These are phyloP conservation scores for Talaromyces rugulosus DNA, from an alignment of 2,329 filamentous ascomycete genomes.

Conservation along the genomic window DNA sequence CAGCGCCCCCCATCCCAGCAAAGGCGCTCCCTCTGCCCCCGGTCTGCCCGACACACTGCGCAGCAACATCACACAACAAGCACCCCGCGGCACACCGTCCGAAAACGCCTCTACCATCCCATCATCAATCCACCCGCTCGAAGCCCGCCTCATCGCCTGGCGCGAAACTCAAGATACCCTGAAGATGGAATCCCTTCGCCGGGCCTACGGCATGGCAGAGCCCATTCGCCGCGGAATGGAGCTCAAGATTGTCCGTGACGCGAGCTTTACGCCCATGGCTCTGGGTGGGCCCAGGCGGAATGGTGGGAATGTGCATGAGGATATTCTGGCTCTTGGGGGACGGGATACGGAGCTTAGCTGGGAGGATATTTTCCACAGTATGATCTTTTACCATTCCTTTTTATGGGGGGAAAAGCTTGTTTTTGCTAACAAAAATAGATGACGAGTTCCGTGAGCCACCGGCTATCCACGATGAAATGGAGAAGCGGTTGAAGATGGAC, in stretches of 20 bases:
- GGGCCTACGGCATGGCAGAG: slow-evolving; percentile 87
- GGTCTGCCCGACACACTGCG: slow-evolving; percentile 93
- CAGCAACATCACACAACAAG: slow-evolving; percentile 67
- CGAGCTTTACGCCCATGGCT: slow-evolving; percentile 68
- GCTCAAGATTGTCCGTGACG: slow-evolving; percentile 76
- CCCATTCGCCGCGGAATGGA: slow-evolving; percentile 93
- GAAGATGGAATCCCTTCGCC: slow-evolving; percentile 83
- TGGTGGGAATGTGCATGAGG: slow-evolving; percentile 71
- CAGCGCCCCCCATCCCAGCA: slow-evolving; percentile 42
- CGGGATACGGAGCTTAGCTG: slow-evolving; percentile 74
- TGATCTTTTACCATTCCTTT: slow-evolving; percentile 22
- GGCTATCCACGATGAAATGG: slow-evolving; percentile 88
- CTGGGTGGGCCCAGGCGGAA: slow-evolving; percentile 52
- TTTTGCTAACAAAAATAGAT: slow-evolving; percentile 31
- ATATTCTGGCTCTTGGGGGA: slow-evolving; percentile 68
- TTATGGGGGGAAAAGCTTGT: background rate
- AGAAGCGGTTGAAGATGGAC: slow-evolving; percentile 80
- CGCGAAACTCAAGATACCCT: slow-evolving; percentile 79
- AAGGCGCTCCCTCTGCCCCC: slow-evolving; percentile 81
- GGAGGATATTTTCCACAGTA: slow-evolving; percentile 88
- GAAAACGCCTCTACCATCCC: slow-evolving; percentile 40
- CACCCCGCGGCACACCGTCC: slow-evolving; percentile 44
- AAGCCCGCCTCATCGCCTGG: slow-evolving; percentile 85
- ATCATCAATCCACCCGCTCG: slow-evolving; percentile 80
- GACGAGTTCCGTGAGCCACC: slow-evolving; percentile 67